Percentiles rank a stretch among this genome's conserved stretches.
These are phyloP conservation scores for Aspergillus sp. DNA, from an alignment of 2,329 filamentous ascomycete species.

Conservation along the genomic window DNA sequence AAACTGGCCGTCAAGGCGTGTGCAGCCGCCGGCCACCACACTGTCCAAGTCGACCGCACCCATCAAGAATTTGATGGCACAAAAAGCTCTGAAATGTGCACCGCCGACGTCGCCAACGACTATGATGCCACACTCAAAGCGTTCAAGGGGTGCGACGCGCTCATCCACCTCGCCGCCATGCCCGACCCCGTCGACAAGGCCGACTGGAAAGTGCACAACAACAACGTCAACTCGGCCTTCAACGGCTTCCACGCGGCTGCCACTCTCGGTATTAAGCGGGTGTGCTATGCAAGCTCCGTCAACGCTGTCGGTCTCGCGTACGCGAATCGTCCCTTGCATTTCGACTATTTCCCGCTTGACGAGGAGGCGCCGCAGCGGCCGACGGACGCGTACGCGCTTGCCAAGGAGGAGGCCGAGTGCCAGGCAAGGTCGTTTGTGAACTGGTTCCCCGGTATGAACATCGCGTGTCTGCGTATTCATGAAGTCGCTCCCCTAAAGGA, in stretches of 20 bases:
- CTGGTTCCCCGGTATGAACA: conserved; percentile 45
- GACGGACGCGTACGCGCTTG: conserved; percentile 43
- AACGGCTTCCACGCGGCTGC: conserved; percentile 46
- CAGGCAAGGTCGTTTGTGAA: conserved; percentile 40
- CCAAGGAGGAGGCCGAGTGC: conserved; percentile 42
- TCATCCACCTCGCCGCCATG: conserved; percentile 46
- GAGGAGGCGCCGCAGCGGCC: conserved; percentile 39
- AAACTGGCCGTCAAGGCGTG: conserved; percentile 33
- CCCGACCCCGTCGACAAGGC: conserved; percentile 40
- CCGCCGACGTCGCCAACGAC: conserved; percentile 37
- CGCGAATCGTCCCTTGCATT: conserved; percentile 38
- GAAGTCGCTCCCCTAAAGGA: conserved; percentile 37
- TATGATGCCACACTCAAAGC: conserved; percentile 38
- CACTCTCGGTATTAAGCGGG: conserved; percentile 38
- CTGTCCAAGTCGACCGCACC: conserved; percentile 29
- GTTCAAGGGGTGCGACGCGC: conserved; percentile 42
- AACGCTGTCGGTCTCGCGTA: conserved; percentile 47
- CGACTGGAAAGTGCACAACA: conserved; percentile 40
- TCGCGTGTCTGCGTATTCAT: conserved; percentile 45
- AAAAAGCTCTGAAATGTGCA: conserved; percentile 40
- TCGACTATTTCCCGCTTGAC: conserved; percentile 46
- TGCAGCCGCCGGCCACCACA: conserved; percentile 26
- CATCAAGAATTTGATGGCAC: conserved; percentile 34
- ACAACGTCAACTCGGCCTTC: conserved; percentile 45
- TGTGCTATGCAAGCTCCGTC: conserved; percentile 45